Evolutionary conservation across 2,329 filamentous ascomycete genomes (phyloP), one percentile per base, ranked within the genome.

Genomic region (Aspergillus chevalieri): DNA sequence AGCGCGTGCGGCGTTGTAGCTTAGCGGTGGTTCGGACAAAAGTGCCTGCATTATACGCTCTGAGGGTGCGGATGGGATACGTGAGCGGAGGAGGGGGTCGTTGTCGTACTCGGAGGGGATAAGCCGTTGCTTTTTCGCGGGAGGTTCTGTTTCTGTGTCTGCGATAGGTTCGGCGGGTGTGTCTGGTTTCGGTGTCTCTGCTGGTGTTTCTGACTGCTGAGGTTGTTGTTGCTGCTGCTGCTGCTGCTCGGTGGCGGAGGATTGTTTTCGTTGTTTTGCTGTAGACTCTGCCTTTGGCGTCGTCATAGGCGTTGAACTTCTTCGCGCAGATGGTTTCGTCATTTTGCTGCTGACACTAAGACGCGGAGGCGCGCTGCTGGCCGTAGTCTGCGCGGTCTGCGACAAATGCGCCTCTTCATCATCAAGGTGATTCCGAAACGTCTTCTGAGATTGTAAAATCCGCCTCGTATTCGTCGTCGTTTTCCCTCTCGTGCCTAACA

Each of bases 371-470:
- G 38, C 38, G 38, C 10, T 41, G 22, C 12, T 17, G 5, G n/a
- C 24, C 15, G 54, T 44, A 2, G 50, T 34, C 28, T 55, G 54
- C 44, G 53, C 43, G 21, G 52, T 55, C 33, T 65, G 57, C 14
- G 65, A 60, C 8, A 70, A 59, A 1, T 68, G 66, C 4, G 74
- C 74, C 56, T 77, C 74, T 58, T 77, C 74, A 50, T 77, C 74
- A 46, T 75, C 75, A n/a, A 77, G 65, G 53, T 77, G 72, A 51
- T 77, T 76, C 43, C 69, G 66, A 56, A 77, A 77, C 0, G 72
- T 75, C 59, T 76, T 75, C 50, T 75, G 74, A 17, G 74, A 76
- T 48, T 69, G 68, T 7, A 77, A 60, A 41, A 77, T 75, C 33
- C 74, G 66, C 36, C 73, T 67, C 22, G 75, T 72, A 54, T 75